Percentiles rank a stretch among this genome's conserved stretches.
Evolutionary conservation across 257 asterid genomes (phyloP).

Genomic region (Przewalskia tangutica): DNA sequence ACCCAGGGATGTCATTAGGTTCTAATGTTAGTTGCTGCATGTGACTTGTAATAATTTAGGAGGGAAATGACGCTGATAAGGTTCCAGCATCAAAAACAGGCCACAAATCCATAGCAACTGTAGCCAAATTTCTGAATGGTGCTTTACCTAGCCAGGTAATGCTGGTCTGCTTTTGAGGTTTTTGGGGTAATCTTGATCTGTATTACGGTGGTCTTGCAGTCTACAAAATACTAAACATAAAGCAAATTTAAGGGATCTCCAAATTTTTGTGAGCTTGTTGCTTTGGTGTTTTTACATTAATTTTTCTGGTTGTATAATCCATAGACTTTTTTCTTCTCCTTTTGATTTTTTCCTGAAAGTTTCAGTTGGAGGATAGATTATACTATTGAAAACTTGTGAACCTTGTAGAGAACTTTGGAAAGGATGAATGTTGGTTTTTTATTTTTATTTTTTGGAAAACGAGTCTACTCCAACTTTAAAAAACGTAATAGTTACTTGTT

Average conservation of each 20-base stretch:
- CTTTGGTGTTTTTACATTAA: neutral
- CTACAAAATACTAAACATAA: neutral
- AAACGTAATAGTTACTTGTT: neutral
- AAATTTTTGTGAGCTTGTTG: neutral
- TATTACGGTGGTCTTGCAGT: neutral
- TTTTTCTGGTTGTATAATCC: neutral
- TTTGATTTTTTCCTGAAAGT: neutral
- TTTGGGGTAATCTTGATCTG: neutral
- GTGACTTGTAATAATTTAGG: slow-evolving; percentile 36
- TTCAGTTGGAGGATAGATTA: neutral
- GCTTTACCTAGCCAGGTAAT: slow-evolving; percentile 68
- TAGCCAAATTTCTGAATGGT: slow-evolving; percentile 67
- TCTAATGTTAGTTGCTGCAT: slow-evolving; percentile 24
- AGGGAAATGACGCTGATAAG: slow-evolving; percentile 48
- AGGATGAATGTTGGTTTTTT: neutral
- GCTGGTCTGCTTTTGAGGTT: neutral
- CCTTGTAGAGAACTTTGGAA: neutral
- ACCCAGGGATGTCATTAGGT: neutral
- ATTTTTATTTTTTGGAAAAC: neutral
- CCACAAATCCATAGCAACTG: slow-evolving; percentile 43
- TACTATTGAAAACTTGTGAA: neutral
- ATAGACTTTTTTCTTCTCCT: neutral
- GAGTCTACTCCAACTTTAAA: neutral
- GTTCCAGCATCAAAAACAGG: slow-evolving; percentile 43
- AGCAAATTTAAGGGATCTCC: neutral